phyloP scores from a whole-genome alignment of 805 yeast species.

The Barnettozyma salicaria region DNA sequence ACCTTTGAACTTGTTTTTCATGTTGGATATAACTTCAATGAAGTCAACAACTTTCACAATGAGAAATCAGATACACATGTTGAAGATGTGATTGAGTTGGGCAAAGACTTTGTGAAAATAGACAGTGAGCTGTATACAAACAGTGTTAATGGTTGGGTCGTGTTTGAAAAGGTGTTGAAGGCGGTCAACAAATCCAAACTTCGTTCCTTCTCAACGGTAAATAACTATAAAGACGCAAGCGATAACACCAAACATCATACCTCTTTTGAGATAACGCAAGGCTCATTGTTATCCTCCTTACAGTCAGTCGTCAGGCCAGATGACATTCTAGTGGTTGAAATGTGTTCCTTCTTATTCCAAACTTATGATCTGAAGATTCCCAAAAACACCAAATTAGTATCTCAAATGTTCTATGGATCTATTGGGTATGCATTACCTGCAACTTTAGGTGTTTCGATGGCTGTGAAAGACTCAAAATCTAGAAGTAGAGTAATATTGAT shows the following conservation, averaged over 20 bases:
- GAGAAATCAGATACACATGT: constrained; percentile 11
- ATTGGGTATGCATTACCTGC: constrained; percentile 64
- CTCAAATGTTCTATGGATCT: constrained; percentile 63
- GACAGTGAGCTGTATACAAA: constrained; percentile 14
- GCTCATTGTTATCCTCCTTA: constrained; percentile 46
- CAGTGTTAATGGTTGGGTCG: constrained; percentile 17
- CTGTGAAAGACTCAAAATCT: constrained; percentile 38
- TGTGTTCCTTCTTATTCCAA: constrained; percentile 63
- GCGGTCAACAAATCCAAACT: constrained; percentile 11
- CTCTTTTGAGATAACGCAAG: constrained; percentile 31
- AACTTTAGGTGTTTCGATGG: constrained; percentile 55
- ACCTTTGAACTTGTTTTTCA: constrained; percentile 59
- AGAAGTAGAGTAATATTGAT: constrained; percentile 45
- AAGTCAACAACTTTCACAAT: constrained; percentile 38
- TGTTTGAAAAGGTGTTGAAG: constrained; percentile 14
- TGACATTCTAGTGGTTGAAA: constrained; percentile 55
- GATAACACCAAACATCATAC: constrained; percentile 2
- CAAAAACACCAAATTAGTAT: constrained; percentile 42
- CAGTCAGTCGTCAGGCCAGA: constrained; percentile 47
- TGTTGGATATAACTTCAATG: constrained; percentile 61
- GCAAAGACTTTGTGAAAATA: constrained; percentile 22
- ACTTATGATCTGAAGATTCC: constrained; percentile 53
- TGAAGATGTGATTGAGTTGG: constrained; percentile 20
- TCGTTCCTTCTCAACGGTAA: not conserved
- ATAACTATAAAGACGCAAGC: constrained; percentile 1